Evolutionary conservation across 352 stramenopile genomes (phyloP).

Genomic region (Pythium vanterpoolii): DNA sequence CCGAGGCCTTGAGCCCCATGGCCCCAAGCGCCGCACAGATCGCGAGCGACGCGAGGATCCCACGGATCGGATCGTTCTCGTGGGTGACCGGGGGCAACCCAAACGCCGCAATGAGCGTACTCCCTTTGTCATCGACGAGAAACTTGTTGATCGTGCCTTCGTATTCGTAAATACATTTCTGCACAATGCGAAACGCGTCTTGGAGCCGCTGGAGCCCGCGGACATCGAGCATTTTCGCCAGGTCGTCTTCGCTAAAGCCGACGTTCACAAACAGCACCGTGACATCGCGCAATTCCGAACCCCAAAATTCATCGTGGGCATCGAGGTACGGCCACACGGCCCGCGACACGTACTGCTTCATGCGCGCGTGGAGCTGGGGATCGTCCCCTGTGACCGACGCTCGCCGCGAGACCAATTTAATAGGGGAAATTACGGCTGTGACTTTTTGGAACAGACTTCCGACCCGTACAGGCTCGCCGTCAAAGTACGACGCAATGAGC

Average conservation of each 20-base stretch:
- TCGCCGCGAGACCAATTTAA: slow-evolving; percentile 65
- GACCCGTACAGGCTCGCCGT: slow-evolving; percentile 34
- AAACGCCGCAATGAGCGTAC: slow-evolving; percentile 92
- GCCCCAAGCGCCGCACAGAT: slow-evolving; percentile 73
- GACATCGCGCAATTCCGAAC: slow-evolving; percentile 88
- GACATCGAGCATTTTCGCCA: slow-evolving; percentile 71
- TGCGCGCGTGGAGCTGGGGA: slow-evolving; percentile 71
- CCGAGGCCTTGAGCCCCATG: slow-evolving; percentile 74
- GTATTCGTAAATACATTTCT: slow-evolving; percentile 92
- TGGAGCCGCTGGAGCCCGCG: slow-evolving; percentile 70
- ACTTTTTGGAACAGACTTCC: slow-evolving; percentile 58
- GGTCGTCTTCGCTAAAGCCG: slow-evolving; percentile 84
- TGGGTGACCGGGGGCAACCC: slow-evolving; percentile 90
- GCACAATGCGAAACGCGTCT: slow-evolving; percentile 78
- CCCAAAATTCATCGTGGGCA: slow-evolving; percentile 92
- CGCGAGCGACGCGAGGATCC: slow-evolving; percentile 85
- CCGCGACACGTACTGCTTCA: slow-evolving; percentile 90
- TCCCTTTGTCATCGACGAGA: slow-evolving; percentile 94
- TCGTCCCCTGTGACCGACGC: slow-evolving; percentile 79
- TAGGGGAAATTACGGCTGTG: slow-evolving; percentile 42
- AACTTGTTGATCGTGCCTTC: slow-evolving; percentile 97
- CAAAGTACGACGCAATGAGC: slow-evolving; percentile 62
- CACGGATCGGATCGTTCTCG: slow-evolving; percentile 89
- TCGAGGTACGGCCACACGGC: slow-evolving; percentile 92
- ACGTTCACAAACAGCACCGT: slow-evolving; percentile 94